Percentiles rank a stretch among this genome's conserved stretches.
phyloP scores from a whole-genome alignment of 2,329 filamentous ascomycete genomes.

The Talaromyces sp. region DNA sequence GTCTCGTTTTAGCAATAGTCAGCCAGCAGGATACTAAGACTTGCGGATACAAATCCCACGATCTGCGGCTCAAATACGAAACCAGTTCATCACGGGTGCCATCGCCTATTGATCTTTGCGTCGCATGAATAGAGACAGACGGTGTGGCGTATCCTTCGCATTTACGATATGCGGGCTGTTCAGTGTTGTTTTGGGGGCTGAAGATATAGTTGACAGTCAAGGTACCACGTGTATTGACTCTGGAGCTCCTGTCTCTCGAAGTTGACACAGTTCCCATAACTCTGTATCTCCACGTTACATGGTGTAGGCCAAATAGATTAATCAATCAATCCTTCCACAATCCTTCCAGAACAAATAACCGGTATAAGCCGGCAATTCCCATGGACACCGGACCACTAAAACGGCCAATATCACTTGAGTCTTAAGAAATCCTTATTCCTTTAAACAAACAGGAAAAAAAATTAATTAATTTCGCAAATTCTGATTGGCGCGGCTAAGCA shows the following conservation, averaged over 20 bases:
- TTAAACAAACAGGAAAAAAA: too few relatives aligned
- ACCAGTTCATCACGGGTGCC: background rate
- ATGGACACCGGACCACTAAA: too few relatives aligned
- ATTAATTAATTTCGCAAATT: background rate
- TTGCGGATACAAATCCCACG: background rate
- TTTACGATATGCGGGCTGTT: background rate
- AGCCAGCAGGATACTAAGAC: background rate
- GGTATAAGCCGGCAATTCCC: background rate
- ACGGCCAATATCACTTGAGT: too few relatives aligned
- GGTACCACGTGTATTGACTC: background rate
- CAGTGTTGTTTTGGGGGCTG: background rate
- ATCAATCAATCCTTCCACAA: background rate
- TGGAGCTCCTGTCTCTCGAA: too few relatives aligned
- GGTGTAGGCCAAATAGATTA: too few relatives aligned
- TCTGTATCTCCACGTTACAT: too few relatives aligned
- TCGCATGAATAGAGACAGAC: background rate
- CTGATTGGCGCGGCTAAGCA: background rate
- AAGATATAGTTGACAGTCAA: background rate
- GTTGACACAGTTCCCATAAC: too few relatives aligned
- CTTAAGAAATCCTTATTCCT: background rate
- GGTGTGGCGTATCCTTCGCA: background rate
- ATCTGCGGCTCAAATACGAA: background rate
- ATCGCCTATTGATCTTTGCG: background rate
- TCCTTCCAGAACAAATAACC: background rate
- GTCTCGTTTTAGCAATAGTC: background rate